Evolutionary conservation across 352 stramenopile genomes (phyloP), one percentile per base, ranked within the genome.

Genomic region (Albugo candida): DNA sequence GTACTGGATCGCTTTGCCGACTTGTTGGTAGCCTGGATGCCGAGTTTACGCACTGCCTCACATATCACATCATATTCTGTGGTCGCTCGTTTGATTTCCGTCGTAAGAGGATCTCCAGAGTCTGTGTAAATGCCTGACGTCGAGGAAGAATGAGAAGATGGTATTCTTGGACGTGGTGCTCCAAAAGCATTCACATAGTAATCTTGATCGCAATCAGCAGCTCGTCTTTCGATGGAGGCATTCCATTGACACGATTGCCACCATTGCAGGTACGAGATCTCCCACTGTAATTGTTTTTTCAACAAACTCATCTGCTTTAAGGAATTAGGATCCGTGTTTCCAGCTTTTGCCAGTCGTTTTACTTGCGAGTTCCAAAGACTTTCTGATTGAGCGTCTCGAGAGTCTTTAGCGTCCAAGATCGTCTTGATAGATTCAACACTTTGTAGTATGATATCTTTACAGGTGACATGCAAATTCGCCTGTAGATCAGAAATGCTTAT

Each of bases 401-500:
- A 19, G 8, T 24, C 38, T 24, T 43, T 43, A 8, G 38, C 17
- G 38, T 3, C 38, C 19, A 43, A 8, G 17, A 43, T 24, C 17
- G 38, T 8, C 38, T 43, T 24, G 17, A 43, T 43, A 19, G 17
- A 19, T 2, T 43, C 38, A 8, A 43, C 3, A 24, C 17, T 24
- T 24, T 43, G 38, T 2, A 24, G 17, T 43, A 84, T 53, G 11
- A 84, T 84, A 39, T 64, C 54, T 47, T 84, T 87, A 11, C 66
- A 81, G 13, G 59, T 50, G 5, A 60, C 43, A 24, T 64, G 68
- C 10, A 83, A 48, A 4, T 61, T 48, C 0, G 81, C 61, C 48
- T 81, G 56, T 21, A 84, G 62, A 1, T 54, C 57, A 20, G 71
- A 68, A 31, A 87, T 83, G 37, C 71, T 58, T 10, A 86, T 45